These are phyloP conservation scores for Tubosaeta sp. DNA, from an alignment of 768 basidiomycete species.

Conservation along the genomic window DNA sequence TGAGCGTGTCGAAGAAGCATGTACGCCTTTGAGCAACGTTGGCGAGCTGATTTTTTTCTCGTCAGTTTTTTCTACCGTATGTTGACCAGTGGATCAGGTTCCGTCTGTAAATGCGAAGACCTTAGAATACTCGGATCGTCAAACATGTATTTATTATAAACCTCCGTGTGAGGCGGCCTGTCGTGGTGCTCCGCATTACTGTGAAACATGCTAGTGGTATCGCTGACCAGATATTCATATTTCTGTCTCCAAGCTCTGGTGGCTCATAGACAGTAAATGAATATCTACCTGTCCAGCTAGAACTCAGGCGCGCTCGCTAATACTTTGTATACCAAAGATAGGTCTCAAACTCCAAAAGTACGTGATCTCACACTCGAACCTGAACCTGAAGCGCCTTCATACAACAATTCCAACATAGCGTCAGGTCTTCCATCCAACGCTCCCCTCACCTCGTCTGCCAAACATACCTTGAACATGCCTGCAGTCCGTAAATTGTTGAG, in stretches of 20 bases:
- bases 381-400: no score
- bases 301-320: no score
- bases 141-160: slow-evolving; percentile 22
- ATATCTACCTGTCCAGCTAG: no score
- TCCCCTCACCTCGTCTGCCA: not conserved
- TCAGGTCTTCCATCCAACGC: no score
- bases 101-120: slow-evolving; percentile 18
- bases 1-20: slow-evolving; percentile 90
- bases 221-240: no score
- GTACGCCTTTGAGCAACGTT: slow-evolving; percentile 76
- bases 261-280: no score
- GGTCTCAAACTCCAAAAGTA: no score
- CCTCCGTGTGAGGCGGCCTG: no score
- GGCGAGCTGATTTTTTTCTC: slow-evolving; percentile 32
- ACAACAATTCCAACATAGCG: no score
- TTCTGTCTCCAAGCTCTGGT: no score
- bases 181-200: not conserved
- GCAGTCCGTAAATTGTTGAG: not conserved
- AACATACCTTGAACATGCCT: not conserved
- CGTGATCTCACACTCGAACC: no score
- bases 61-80: not conserved
- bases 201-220: not conserved
- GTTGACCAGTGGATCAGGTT: slow-evolving; percentile 9
- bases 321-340: no score
- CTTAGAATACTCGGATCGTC: not conserved